A percentile compares a stretch with the other conserved stretches of the same genome.
Evolutionary conservation across 2,329 filamentous ascomycete species (phyloP).

Genomic region (Chrysoporthe puriensis): DNA sequence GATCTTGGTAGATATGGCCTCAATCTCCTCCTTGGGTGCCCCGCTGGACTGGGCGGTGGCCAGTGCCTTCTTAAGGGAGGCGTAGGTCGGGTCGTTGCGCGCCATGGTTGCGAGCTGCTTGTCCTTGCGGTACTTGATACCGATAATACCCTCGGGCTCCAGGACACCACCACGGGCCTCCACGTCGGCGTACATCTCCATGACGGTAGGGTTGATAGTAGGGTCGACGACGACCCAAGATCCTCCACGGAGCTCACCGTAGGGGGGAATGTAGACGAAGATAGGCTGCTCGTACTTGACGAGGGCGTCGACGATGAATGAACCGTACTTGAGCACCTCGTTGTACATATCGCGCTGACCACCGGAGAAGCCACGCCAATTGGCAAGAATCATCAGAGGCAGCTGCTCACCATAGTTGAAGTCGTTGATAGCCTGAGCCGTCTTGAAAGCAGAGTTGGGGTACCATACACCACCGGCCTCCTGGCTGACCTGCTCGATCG

Average conservation of each 20-base stretch:
- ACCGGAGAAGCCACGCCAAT: slow-evolving; percentile 99
- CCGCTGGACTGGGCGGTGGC: slow-evolving; percentile 57
- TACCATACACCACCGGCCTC: slow-evolving; percentile 99
- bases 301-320: slow-evolving; percentile 96
- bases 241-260: slow-evolving; percentile 94
- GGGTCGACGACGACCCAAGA: slow-evolving; percentile 99
- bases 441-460: slow-evolving; percentile 99
- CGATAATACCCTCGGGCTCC: slow-evolving; percentile 96
- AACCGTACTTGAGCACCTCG: slow-evolving; percentile 98
- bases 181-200: slow-evolving; percentile 99
- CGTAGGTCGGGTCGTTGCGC: slow-evolving; percentile 84
- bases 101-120: slow-evolving; percentile 98
- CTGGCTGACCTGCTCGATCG: slow-evolving; percentile 90
- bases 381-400: slow-evolving; percentile 97
- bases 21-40: slow-evolving; percentile 73
- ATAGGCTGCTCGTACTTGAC: slow-evolving; percentile 99
- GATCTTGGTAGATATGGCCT: slow-evolving; percentile 83
- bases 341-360: slow-evolving; percentile 99
- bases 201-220: slow-evolving; percentile 92
- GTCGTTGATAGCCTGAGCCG: slow-evolving; percentile 95
- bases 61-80: slow-evolving; percentile 79
- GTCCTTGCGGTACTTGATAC: slow-evolving; percentile 98
- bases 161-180: slow-evolving; percentile 95
- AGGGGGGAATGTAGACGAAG: slow-evolving; percentile 98
- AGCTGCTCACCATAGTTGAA: slow-evolving; percentile 99